phyloP scores from a whole-genome alignment of 768 basidiomycete genomes.

The Leucosporidium yakuticum region DNA sequence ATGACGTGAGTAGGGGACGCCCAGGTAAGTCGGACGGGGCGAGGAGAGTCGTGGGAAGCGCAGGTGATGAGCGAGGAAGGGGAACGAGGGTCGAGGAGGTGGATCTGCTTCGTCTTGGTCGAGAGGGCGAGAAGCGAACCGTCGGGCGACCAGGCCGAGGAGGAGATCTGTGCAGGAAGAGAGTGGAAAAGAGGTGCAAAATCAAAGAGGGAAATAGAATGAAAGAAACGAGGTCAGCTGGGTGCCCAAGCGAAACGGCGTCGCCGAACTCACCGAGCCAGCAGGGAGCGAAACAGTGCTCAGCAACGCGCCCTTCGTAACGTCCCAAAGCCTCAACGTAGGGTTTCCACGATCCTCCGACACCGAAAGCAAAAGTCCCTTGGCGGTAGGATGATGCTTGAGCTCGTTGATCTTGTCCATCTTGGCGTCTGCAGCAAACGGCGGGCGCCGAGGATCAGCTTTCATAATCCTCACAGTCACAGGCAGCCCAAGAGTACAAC shows the following conservation, averaged over 20 bases:
- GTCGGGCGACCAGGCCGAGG: constrained; percentile 39
- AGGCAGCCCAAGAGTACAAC: background rate
- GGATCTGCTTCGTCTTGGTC: constrained; percentile 42
- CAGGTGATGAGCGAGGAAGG: constrained; percentile 22
- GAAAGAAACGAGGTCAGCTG: background rate
- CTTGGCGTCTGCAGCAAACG: constrained; percentile 26
- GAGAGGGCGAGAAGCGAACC: constrained; percentile 42
- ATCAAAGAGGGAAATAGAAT: background rate
- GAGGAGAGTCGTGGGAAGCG: constrained; percentile 42
- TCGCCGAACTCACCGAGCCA: constrained; percentile 30
- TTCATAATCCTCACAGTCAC: background rate
- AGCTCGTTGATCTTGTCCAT: constrained; percentile 43
- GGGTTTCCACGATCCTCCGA: constrained; percentile 43
- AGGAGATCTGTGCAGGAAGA: constrained; percentile 34
- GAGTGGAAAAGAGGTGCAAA: background rate
- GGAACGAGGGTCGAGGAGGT: constrained; percentile 43
- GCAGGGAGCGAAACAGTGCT: constrained; percentile 28
- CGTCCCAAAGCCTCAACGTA: constrained; percentile 40
- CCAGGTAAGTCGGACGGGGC: constrained; percentile 44
- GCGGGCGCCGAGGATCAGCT: background rate
- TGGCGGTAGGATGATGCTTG: constrained; percentile 42
- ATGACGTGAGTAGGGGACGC: constrained; percentile 39
- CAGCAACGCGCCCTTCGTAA: constrained; percentile 29
- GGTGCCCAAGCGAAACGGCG: constrained; percentile 16
- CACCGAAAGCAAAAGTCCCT: constrained; percentile 39